Percentiles rank a stretch among this genome's conserved stretches.
phyloP scores from a whole-genome alignment of 441 rosid species.

The Mallotus japonicus region DNA sequence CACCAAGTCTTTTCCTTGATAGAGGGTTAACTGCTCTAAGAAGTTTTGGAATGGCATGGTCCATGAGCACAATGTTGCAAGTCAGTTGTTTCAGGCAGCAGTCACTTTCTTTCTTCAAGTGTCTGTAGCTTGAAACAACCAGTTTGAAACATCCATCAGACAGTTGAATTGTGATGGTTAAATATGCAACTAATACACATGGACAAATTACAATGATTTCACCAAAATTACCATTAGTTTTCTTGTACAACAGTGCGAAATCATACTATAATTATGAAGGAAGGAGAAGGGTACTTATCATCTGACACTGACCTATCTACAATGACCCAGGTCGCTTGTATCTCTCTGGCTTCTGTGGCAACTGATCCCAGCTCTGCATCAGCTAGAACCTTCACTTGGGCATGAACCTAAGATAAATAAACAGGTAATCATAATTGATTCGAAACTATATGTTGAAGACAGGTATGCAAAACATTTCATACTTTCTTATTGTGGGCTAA shows the following conservation, averaged over 20 bases:
- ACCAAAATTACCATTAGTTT: neutral
- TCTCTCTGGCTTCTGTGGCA: slow-evolving; percentile 30
- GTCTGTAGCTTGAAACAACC: slow-evolving; percentile 22
- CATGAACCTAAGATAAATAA: slow-evolving; percentile 26
- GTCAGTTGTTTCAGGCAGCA: slow-evolving; percentile 34
- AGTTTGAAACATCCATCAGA: neutral
- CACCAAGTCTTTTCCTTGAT: slow-evolving; percentile 13
- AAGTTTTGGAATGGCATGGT: slow-evolving; percentile 34
- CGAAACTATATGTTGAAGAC: neutral
- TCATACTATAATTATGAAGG: neutral
- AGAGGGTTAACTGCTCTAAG: slow-evolving; percentile 31
- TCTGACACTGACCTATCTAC: slow-evolving; percentile 37
- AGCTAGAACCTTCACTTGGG: slow-evolving; percentile 30
- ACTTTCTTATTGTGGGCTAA: slow-evolving; percentile 32
- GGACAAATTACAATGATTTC: neutral
- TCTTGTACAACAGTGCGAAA: neutral
- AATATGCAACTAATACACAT: neutral
- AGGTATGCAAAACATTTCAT: neutral
- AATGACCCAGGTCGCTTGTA: slow-evolving; percentile 41
- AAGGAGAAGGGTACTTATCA: neutral
- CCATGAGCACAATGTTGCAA: slow-evolving; percentile 39
- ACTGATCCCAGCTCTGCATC: slow-evolving; percentile 33
- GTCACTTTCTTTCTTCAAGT: slow-evolving; percentile 38
- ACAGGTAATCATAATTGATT: neutral
- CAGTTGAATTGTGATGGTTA: neutral